Evolutionary conservation across 345 rosid species (phyloP).

Genomic region (Abelmoschus esculentus): DNA sequence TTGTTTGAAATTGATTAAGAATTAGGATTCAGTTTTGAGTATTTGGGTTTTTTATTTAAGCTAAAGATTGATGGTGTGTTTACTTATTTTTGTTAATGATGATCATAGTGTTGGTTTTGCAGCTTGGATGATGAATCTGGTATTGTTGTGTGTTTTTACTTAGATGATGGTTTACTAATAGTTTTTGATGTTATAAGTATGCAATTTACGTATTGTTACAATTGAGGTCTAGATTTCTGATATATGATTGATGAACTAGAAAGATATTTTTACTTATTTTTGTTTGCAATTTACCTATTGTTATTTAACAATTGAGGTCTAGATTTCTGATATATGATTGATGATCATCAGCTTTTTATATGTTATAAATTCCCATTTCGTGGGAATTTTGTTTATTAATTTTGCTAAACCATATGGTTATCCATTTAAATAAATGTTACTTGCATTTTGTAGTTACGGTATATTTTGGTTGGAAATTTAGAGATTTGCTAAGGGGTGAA

Average conservation of each 20-base stretch:
- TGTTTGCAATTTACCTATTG: not conserved
- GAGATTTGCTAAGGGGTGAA: not conserved
- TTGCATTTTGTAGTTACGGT: not conserved
- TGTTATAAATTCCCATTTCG: not conserved
- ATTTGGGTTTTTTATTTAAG: not conserved
- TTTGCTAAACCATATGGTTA: not conserved
- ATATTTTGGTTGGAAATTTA: not conserved
- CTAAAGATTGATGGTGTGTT: not conserved
- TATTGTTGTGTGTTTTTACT: not conserved
- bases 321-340: not conserved
- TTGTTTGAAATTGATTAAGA: not conserved
- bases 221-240: not conserved
- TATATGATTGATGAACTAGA: not conserved
- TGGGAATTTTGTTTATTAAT: conserved; percentile 1
- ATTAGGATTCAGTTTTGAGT: conserved; percentile 1
- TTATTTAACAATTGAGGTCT: not conserved
- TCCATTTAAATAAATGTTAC: not conserved
- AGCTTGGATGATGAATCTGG: conserved; percentile 2
- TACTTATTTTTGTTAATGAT: not conserved
- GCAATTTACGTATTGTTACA: not conserved
- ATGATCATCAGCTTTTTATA: not conserved
- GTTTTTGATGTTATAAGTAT: conserved; percentile 7
- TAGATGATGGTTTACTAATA: not conserved
- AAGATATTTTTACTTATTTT: too few species aligned
- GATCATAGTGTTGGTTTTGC: not conserved